Base-by-base conservation (phyloP, 192 early-diverging fungal genomes). In the Haplosporangium gracile region DNA sequence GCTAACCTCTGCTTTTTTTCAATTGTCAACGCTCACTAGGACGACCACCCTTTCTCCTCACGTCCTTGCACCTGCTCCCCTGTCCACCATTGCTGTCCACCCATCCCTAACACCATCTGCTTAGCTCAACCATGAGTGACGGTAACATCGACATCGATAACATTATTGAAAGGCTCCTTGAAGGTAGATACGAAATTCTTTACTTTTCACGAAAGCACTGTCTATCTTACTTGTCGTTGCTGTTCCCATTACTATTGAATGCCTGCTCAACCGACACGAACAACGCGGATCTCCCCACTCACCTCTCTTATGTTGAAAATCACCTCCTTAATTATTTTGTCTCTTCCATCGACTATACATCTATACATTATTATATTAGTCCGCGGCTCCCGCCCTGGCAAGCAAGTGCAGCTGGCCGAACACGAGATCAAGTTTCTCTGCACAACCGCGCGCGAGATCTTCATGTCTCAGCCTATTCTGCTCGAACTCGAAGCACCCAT, bases 401-500 rank as follows among this genome's bases (percentile, higher is more conserved):
- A 97, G 85, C 97, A 99, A 91, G 98, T 99, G 11, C 96, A 97
- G 86, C 95, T 99, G 36, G 94, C 92, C 65, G 98, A 99, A 89
- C 92, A 96, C 78, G 98, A 99, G 90, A 98, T 99, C 82, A 93
- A 95, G 74, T 98, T 92, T 88, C 91, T 99, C 43, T 99, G 98
- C 91, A 94, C 92, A 69, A 98, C 96, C 72, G 95, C 97, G 47
- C 94, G 98, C 57, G 98, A 99, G 85, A 97, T 98, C 76, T 98
- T 99, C 85, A 95, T 99, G 87, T 93, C 88, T 76, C 98, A 97
- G 85, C 96, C 96, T 47, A 97, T 98, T 71, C 90, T 98, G 70
- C 93, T 98, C 13, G 97, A 98, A 84, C 90, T 98, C 32, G 97
- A 98, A 86, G 97, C 97, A 10, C 97, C 97, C 15, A 97, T 98